Percentiles rank a stretch among this genome's conserved stretches.
Conservation (phyloP, 2,329 filamentous ascomycete species). For the Raffaelea ambrosiae region DNA sequence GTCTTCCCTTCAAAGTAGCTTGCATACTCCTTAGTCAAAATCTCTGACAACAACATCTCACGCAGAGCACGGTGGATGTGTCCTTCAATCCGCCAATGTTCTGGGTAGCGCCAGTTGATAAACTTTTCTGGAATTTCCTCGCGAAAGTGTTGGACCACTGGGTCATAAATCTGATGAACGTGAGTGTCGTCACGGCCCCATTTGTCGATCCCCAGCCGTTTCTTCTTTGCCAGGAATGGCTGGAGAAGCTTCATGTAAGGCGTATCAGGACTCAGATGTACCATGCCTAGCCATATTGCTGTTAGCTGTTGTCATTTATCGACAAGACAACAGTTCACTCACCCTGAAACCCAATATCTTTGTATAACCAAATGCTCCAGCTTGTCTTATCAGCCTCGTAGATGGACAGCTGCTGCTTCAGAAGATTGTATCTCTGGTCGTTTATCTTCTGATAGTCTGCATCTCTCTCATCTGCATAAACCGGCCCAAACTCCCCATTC, state of each 20-base stretch:
- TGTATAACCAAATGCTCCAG: constrained; percentile 15
- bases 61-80: neutral
- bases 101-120: neutral
- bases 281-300: too few species aligned
- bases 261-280: too few species aligned
- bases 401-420: constrained; percentile 26
- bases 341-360: constrained; percentile 33
- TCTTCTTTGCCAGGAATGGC: too few species aligned
- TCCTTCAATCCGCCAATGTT: neutral
- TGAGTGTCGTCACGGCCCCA: constrained; percentile 33
- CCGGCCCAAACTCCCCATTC: constrained; percentile 38
- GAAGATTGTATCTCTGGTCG: constrained; percentile 24
- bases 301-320: constrained; percentile 38
- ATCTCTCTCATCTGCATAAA: constrained; percentile 26
- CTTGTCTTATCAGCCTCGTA: constrained; percentile 17
- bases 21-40: neutral
- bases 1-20: neutral
- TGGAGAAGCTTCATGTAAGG: too few species aligned
- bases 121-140: neutral
- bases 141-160: neutral
- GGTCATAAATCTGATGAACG: neutral
- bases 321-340: constrained; percentile 39
- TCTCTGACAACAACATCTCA: neutral
- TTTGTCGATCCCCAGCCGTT: constrained; percentile 38
- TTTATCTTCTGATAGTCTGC: constrained; percentile 27